Percentiles rank a stretch among this genome's conserved stretches.
Evolutionary conservation across 2,329 filamentous ascomycete species (phyloP).

Genomic region (Cladorrhinum sp.): DNA sequence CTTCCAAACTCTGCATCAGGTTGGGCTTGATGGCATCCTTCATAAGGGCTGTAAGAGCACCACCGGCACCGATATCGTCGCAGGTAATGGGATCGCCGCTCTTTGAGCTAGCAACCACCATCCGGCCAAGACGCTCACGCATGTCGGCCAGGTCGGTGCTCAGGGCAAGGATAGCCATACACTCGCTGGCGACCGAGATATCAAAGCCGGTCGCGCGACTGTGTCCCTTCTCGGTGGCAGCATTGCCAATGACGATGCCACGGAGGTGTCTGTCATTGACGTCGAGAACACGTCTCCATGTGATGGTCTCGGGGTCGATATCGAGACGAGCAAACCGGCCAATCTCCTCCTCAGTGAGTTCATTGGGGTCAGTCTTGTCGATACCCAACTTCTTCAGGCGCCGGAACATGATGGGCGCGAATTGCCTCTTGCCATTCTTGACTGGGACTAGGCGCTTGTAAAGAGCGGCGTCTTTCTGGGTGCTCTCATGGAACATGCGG

Average conservation of each 20-base stretch:
- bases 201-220: slow-evolving; percentile 91
- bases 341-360: slow-evolving; percentile 87
- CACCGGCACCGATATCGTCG: slow-evolving; percentile 90
- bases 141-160: slow-evolving; percentile 85
- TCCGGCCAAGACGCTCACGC: slow-evolving; percentile 87
- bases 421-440: slow-evolving; percentile 86
- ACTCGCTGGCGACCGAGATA: slow-evolving; percentile 95
- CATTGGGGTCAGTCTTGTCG: slow-evolving; percentile 87
- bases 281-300: slow-evolving; percentile 92
- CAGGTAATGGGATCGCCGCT: slow-evolving; percentile 89
- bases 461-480: slow-evolving; percentile 84
- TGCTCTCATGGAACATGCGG: slow-evolving; percentile 96
- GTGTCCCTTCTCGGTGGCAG: slow-evolving; percentile 85
- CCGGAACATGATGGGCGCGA: slow-evolving; percentile 87
- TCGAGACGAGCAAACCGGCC: slow-evolving; percentile 85
- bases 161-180: slow-evolving; percentile 95
- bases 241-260: slow-evolving; percentile 82
- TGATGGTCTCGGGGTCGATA: slow-evolving; percentile 95
- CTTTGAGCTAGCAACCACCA: slow-evolving; percentile 89
- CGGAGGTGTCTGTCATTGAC: slow-evolving; percentile 95
- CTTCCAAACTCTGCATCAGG: slow-evolving; percentile 96
- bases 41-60: slow-evolving; percentile 91
- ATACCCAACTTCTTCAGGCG: slow-evolving; percentile 95
- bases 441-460: slow-evolving; percentile 83
- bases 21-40: slow-evolving; percentile 99